Evolutionary conservation across 805 yeast genomes (phyloP).

Genomic region (Kazachstania bromeliacearum): DNA sequence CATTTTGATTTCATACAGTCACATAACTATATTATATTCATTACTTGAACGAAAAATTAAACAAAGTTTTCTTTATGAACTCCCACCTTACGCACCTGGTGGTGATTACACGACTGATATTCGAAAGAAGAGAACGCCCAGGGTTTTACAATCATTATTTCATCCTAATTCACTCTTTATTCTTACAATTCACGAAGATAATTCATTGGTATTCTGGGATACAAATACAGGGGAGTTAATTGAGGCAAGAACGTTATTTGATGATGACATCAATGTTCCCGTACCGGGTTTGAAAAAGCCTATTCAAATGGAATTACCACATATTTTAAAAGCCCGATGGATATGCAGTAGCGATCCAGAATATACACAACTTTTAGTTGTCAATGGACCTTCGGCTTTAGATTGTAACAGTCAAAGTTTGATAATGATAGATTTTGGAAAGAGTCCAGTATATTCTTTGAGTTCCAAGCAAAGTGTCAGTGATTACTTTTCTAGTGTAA

Average conservation of each 20-base stretch:
- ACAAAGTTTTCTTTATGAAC: constrained; percentile 46
- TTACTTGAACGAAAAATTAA: constrained; percentile 51
- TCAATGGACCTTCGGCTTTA: constrained; percentile 46
- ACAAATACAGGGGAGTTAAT: constrained; percentile 63
- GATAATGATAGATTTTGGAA: constrained; percentile 64
- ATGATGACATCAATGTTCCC: constrained; percentile 53
- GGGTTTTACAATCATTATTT: constrained; percentile 49
- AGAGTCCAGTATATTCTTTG: constrained; percentile 65
- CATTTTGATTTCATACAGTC: constrained; percentile 61
- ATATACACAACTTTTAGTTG: constrained; percentile 58
- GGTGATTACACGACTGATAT: constrained; percentile 37
- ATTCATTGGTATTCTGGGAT: constrained; percentile 89
- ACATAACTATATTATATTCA: constrained; percentile 60
- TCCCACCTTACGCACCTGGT: constrained; percentile 65
- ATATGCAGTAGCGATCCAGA: constrained; percentile 72
- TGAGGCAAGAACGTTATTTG: constrained; percentile 64
- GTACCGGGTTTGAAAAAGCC: constrained; percentile 18
- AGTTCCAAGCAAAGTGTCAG: constrained; percentile 82
- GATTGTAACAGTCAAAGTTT: constrained; percentile 35
- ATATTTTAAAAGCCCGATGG: constrained; percentile 59
- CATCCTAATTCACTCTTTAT: constrained; percentile 91
- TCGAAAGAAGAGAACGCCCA: constrained; percentile 32
- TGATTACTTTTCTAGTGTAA: constrained; percentile 55
- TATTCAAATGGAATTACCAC: constrained; percentile 19
- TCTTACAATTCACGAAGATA: constrained; percentile 73